phyloP scores from a whole-genome alignment of 139 green algal species.

The Micractinium conductrix region DNA sequence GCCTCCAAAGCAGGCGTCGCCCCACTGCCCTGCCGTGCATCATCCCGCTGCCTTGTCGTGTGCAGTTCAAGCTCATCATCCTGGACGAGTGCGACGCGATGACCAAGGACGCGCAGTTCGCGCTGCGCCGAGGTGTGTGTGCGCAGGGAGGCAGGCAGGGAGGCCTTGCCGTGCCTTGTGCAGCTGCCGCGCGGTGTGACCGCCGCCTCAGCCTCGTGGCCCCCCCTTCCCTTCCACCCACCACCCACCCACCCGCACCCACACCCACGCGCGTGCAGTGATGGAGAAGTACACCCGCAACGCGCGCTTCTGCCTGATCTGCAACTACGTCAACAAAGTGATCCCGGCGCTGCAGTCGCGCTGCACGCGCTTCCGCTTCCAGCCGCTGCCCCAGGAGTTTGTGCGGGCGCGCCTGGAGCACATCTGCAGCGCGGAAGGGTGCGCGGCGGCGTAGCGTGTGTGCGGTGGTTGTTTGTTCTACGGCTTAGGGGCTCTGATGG shows the following conservation, averaged over 20 bases:
- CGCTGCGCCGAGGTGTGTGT: conserved; percentile 89
- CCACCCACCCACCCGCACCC: too few relatives aligned
- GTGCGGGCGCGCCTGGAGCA: conserved; percentile 80
- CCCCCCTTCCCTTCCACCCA: not conserved
- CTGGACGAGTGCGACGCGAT: conserved; percentile 99
- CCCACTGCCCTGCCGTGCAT: conserved; percentile 36
- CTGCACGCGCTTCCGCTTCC: conserved; percentile 97
- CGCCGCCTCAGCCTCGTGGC: not conserved
- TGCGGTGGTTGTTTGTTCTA: too few relatives aligned
- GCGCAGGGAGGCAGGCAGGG: too few relatives aligned
- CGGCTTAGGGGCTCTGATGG: too few relatives aligned
- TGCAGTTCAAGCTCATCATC: conserved; percentile 98
- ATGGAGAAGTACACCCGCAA: conserved; percentile 99
- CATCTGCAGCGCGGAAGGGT: conserved; percentile 82
- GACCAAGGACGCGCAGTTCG: conserved; percentile 98
- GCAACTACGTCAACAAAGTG: conserved; percentile 99
- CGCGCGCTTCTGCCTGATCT: conserved; percentile 98
- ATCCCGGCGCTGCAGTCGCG: conserved; percentile 97
- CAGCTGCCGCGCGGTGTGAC: not conserved
- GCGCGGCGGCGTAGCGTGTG: not conserved
- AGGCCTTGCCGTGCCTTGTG: not conserved
- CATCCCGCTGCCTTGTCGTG: too few relatives aligned
- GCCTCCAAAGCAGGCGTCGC: too few relatives aligned
- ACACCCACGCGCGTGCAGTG: conserved; percentile 74
- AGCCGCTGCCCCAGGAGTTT: conserved; percentile 77